phyloP scores from a whole-genome alignment of 768 basidiomycete species.

The Cystobasidium onofrii region DNA sequence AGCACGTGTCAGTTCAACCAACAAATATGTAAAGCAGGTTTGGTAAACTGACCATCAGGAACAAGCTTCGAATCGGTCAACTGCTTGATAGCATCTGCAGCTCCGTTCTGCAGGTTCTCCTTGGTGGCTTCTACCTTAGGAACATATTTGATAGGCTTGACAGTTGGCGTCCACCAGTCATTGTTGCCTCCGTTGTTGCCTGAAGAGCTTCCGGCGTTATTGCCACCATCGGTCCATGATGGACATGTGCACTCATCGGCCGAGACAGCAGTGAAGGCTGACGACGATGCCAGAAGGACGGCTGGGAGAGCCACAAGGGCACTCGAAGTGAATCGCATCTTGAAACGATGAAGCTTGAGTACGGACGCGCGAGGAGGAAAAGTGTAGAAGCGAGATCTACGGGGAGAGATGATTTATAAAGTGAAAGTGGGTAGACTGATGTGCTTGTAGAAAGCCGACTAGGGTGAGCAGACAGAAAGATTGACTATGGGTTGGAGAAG shows the following conservation, averaged over 20 bases:
- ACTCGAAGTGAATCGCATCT: constrained; percentile 20
- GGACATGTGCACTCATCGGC: constrained; percentile 20
- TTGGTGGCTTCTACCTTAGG: constrained; percentile 21
- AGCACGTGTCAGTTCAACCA: too few relatives aligned
- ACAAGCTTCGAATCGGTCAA: constrained; percentile 1
- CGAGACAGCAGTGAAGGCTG: background rate
- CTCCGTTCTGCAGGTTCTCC: constrained; percentile 21
- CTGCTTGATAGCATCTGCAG: constrained; percentile 5
- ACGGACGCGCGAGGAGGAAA: background rate
- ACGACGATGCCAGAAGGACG: background rate
- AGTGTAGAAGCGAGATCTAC: background rate
- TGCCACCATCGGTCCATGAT: background rate
- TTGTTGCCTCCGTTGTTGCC: background rate
- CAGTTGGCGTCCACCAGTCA: background rate
- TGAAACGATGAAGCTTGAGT: background rate
- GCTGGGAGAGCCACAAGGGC: constrained; percentile 3
- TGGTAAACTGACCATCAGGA: background rate
- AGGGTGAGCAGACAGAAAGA: constrained; percentile 21
- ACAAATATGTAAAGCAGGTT: too few relatives aligned
- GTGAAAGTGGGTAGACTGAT: background rate
- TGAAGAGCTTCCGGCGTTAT: background rate
- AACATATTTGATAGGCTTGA: constrained; percentile 13
- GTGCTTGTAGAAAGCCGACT: constrained; percentile 11
- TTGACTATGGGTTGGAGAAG: constrained; percentile 30
- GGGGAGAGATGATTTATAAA: background rate